Base-by-base conservation (phyloP, 2,329 filamentous ascomycete species). In the Exophiala spinifera region DNA sequence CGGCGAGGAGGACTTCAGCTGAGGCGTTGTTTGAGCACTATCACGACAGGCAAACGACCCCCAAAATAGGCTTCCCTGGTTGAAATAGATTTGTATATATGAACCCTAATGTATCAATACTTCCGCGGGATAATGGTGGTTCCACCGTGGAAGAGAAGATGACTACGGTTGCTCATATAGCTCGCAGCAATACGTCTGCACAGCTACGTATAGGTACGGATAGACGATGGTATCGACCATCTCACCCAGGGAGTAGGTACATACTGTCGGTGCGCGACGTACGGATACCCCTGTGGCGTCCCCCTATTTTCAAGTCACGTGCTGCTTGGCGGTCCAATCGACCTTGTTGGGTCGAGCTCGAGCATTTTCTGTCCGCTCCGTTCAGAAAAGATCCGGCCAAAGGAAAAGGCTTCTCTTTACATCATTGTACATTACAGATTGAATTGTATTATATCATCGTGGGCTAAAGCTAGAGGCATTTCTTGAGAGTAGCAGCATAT, bases 1-100 rank as follows among this genome's bases (percentile, higher is more conserved):
- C 21, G 66, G 50, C 23, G 62, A 71, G 23, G 64, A 73, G 34
- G 71, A 73, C 48, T 65, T 65, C 47, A 64, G 59, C 46, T 64
- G 53, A 60, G 36, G 14, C 36, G 36, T 39, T 15, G 36, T 39
- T 10, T 7, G n/a, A 19, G 36, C 36, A 39, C 6, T 39, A 4
- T 15, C 14, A 39, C 14, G 36, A 39, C 14, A 5, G 11, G 36
- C n/a, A 39, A 39, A 39, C 17, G 36, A 39, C 17, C 36, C 14
- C 8, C 4, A 39, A 14, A 15, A 14, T 8, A n/a, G n/a, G 36
- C n/a, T 5, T n/a, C 3, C 17, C 36, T 39, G 36, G 36, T n/a
- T 39, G 17, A 15, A 19, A 39, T 48, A 20, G 17, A 39, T 33
- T 17, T 15, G 39, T 50, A 39, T 40, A 31, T 20, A 46, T 53